Percentiles rank a stretch among this genome's conserved stretches.
Conservation (phyloP, 1,139 yeast species). For the Ogataea hybrid region DNA sequence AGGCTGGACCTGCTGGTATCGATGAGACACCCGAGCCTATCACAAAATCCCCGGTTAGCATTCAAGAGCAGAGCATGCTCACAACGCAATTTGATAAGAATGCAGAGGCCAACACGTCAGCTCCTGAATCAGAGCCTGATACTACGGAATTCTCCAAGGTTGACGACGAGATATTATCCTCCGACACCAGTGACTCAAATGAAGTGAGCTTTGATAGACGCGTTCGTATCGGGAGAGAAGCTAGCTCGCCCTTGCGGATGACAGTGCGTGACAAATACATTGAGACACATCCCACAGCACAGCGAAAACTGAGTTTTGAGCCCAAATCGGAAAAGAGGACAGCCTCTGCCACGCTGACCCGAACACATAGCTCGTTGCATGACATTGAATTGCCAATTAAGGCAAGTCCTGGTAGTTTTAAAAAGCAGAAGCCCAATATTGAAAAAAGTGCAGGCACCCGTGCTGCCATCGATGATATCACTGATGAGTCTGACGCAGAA, state of each 20-base stretch:
- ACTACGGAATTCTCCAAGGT: no score
- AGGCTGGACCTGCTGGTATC: no score
- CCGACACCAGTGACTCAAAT: no score
- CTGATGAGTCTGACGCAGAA: conserved; percentile 51
- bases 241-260: not conserved
- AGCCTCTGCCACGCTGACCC: not conserved
- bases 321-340: not conserved
- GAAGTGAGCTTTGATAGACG: no score
- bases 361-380: conserved; percentile 8
- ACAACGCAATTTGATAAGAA: no score
- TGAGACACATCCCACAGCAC: not conserved
- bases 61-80: no score
- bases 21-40: no score
- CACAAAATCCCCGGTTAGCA: no score
- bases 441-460: not conserved
- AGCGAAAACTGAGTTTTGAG: not conserved
- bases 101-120: no score
- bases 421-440: conserved; percentile 3
- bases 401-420: not conserved
- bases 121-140: no score
- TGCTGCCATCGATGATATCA: conserved; percentile 25
- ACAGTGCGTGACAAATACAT: not conserved
- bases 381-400: conserved; percentile 9
- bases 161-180: no score
- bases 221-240: no score